Conservation (phyloP, 805 yeast species). For the Brettanomyces sp. region DNA sequence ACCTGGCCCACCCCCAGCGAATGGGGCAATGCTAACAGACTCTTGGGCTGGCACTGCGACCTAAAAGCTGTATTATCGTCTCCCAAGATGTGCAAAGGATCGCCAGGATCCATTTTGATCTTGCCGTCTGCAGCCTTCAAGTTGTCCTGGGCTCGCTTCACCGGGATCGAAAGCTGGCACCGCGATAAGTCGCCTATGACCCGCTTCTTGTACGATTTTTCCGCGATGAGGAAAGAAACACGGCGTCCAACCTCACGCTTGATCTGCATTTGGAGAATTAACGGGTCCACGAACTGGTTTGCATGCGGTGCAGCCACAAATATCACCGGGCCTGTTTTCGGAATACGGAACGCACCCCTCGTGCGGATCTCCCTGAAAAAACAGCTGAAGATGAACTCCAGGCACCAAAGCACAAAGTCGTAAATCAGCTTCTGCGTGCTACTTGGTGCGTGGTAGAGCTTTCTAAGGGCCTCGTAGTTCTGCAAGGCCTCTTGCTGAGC, state of each 20-base stretch:
- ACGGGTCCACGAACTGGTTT: conserved; percentile 72
- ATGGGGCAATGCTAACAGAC: conserved; percentile 68
- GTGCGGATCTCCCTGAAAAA: conserved; percentile 71
- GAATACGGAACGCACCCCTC: conserved; percentile 58
- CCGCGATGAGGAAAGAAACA: conserved; percentile 46
- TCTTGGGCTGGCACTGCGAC: conserved; percentile 49
- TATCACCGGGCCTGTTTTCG: conserved; percentile 56
- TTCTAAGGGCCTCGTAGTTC: conserved; percentile 7
- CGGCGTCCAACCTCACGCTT: conserved; percentile 38
- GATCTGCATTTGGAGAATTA: conserved; percentile 76
- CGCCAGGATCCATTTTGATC: conserved; percentile 43
- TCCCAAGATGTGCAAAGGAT: conserved; percentile 44
- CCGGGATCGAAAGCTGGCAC: conserved; percentile 79
- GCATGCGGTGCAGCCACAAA: conserved; percentile 80
- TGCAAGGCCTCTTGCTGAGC: conserved; percentile 4
- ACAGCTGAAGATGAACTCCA: conserved; percentile 38
- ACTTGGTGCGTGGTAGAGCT: conserved; percentile 29
- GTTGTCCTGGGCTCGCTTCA: conserved; percentile 85
- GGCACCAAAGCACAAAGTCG: conserved; percentile 43
- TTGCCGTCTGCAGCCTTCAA: conserved; percentile 59
- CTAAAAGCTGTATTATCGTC: conserved; percentile 51
- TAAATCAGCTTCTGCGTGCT: conserved; percentile 31
- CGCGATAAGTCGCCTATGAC: conserved; percentile 72
- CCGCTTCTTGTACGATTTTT: conserved; percentile 34
- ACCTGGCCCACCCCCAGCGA: conserved; percentile 72